These are phyloP conservation scores for Moricandia arvensis DNA, from an alignment of 345 rosid species.

Conservation along the genomic window DNA sequence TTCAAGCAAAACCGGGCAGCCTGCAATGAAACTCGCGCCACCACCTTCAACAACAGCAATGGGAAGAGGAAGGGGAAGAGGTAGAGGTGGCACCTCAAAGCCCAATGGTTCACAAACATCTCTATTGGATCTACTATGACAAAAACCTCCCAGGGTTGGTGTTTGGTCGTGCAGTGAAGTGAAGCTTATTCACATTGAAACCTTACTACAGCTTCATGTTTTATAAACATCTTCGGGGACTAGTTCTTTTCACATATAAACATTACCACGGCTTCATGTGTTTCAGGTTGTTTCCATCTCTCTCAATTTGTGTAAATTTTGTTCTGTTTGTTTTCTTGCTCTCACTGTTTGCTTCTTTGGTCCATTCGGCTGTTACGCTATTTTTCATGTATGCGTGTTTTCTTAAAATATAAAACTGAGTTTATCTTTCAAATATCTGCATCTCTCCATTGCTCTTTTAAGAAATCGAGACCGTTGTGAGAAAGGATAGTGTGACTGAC, in stretches of 20 bases:
- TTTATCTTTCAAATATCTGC: background rate
- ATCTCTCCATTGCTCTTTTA: background rate
- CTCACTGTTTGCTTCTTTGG: background rate
- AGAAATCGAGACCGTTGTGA: background rate
- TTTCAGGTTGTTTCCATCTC: background rate
- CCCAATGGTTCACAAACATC: constrained; percentile 57
- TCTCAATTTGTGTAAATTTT: constrained; percentile 24
- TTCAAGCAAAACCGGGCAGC: constrained; percentile 56
- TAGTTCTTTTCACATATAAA: no score
- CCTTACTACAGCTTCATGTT: constrained; percentile 3
- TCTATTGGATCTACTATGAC: constrained; percentile 68
- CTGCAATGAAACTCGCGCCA: constrained; percentile 80
- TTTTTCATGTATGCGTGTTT: background rate
- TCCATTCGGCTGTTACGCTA: background rate
- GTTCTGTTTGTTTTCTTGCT: background rate
- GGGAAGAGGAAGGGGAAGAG: constrained; percentile 81
- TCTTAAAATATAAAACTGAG: constrained; percentile 1
- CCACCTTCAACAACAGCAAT: constrained; percentile 69
- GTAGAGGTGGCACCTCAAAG: constrained; percentile 48
- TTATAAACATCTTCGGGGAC: no score
- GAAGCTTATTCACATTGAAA: background rate
- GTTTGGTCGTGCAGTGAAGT: constrained; percentile 16
- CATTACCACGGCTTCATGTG: no score
- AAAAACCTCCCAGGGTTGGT: background rate
- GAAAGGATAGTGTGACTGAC: background rate